Evolutionary conservation across 2,329 filamentous ascomycete genomes (phyloP).

Genomic region (Sclerotinia glacialis): DNA sequence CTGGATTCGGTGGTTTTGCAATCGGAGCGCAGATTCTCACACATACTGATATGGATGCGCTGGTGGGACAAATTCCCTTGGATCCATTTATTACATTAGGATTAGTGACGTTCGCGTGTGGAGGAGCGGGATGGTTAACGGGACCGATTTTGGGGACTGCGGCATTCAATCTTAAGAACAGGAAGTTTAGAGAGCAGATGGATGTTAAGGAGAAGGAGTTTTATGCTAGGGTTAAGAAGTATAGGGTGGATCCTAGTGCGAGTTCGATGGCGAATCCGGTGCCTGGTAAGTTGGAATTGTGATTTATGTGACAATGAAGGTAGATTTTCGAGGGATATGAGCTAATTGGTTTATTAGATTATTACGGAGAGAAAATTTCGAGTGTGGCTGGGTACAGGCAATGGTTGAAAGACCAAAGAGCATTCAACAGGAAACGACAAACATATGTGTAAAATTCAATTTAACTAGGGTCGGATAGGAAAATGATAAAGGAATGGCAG

Average conservation of each 20-base stretch:
- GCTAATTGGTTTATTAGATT: slow-evolving; percentile 53
- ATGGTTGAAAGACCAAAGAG: slow-evolving; percentile 96
- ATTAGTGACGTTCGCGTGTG: slow-evolving; percentile 71
- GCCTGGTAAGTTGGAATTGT: slow-evolving; percentile 39
- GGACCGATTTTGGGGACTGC: slow-evolving; percentile 80
- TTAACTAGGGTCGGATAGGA: slow-evolving; percentile 19
- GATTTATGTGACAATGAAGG: no score
- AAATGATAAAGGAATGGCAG: slow-evolving; percentile 10
- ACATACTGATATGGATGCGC: slow-evolving; percentile 67
- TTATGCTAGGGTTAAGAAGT: slow-evolving; percentile 85
- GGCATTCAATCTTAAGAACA: slow-evolving; percentile 74
- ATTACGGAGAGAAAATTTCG: slow-evolving; percentile 97
- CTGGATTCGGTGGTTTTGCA: slow-evolving; percentile 60
- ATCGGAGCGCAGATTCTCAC: slow-evolving; percentile 65
- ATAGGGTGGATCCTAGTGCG: slow-evolving; percentile 85
- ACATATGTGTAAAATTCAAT: slow-evolving; percentile 32
- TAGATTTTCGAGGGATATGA: no score
- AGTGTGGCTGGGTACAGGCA: slow-evolving; percentile 87
- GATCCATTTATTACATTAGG: slow-evolving; percentile 87
- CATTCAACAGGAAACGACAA: slow-evolving; percentile 81
- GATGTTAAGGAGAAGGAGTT: slow-evolving; percentile 90
- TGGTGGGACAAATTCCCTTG: slow-evolving; percentile 70
- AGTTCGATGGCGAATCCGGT: slow-evolving; percentile 87
- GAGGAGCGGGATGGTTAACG: slow-evolving; percentile 81
- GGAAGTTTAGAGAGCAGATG: slow-evolving; percentile 69